Percentiles rank a stretch among this genome's conserved stretches.
Evolutionary conservation across 495 filamentous ascomycete species (phyloP).

Genomic region (Hyaloscypha finlandica): DNA sequence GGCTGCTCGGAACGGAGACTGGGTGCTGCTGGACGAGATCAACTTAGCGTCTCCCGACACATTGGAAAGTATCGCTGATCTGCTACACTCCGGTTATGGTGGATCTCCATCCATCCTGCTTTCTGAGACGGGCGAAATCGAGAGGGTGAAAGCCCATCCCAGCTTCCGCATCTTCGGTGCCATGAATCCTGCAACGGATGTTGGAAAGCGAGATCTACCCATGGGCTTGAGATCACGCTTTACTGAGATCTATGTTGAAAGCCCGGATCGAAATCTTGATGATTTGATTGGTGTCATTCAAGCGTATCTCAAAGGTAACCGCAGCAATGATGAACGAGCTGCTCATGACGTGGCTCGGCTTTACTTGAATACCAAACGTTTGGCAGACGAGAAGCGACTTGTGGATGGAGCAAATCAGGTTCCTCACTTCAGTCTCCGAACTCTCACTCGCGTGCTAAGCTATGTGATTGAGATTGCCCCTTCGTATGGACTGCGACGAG

Average conservation of each 20-base stretch:
- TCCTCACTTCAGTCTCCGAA: slow-evolving; percentile 94
- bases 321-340: slow-evolving; percentile 62
- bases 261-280: slow-evolving; percentile 80
- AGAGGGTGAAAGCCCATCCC: slow-evolving; percentile 84
- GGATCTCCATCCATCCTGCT: slow-evolving; percentile 78
- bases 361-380: slow-evolving; percentile 81
- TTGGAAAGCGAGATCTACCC: slow-evolving; percentile 92
- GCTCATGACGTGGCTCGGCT: slow-evolving; percentile 77
- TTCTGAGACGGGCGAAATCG: slow-evolving; percentile 87
- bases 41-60: slow-evolving; percentile 95
- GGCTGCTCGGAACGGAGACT: slow-evolving; percentile 90
- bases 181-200: slow-evolving; percentile 98
- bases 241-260: slow-evolving; percentile 89
- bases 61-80: slow-evolving; percentile 85
- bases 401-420: slow-evolving; percentile 93
- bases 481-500: slow-evolving; percentile 83
- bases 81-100: slow-evolving; percentile 69
- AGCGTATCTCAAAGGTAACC: slow-evolving; percentile 75
- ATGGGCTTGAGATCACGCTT: slow-evolving; percentile 83
- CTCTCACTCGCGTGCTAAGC: slow-evolving; percentile 83
- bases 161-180: slow-evolving; percentile 96
- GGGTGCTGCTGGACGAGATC: slow-evolving; percentile 98
- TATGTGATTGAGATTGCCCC: slow-evolving; percentile 84
- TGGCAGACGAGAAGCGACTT: slow-evolving; percentile 77
- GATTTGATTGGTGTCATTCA: slow-evolving; percentile 83